Evolutionary conservation across 1,284 basidiomycete genomes (phyloP).

Genomic region (Bjerkandera adusta): DNA sequence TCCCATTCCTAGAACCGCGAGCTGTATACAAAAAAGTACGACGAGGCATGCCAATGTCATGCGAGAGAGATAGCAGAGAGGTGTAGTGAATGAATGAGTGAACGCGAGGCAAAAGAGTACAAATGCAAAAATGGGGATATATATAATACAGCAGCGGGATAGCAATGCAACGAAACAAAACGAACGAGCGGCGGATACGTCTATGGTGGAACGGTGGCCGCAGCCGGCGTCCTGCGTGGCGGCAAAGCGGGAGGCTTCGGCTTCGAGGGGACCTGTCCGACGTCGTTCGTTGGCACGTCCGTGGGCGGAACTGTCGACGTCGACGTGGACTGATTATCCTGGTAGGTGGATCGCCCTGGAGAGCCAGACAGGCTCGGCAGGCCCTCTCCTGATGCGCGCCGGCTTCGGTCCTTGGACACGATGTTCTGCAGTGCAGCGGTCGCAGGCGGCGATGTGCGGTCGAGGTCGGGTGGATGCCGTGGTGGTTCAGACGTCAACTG

Average conservation of each 20-base stretch:
- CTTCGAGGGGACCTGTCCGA: conserved; percentile 12
- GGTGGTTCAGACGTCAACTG: conserved; percentile 24
- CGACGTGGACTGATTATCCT: no score
- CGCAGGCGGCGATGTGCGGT: conserved; percentile 35
- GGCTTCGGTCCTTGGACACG: conserved; percentile 43
- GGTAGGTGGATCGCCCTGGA: no score
- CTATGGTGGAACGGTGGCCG: conserved; percentile 6
- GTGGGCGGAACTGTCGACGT: no score
- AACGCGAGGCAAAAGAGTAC: not conserved
- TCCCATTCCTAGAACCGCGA: no score
- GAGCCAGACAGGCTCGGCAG: conserved; percentile 1
- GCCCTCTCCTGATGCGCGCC: conserved; percentile 26
- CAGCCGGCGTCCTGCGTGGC: conserved; percentile 21
- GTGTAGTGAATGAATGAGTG: not conserved
- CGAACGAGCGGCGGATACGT: not conserved
- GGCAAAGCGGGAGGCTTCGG: conserved; percentile 24
- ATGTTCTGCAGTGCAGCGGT: conserved; percentile 56
- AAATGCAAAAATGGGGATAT: no score
- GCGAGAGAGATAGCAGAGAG: not conserved
- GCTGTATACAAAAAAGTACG: no score
- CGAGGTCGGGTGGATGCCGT: conserved; percentile 22
- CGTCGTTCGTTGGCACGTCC: conserved; percentile 12
- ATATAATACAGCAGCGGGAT: conserved; percentile 6
- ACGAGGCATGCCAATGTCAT: conserved; percentile 1
- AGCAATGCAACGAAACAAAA: not conserved